phyloP scores from a whole-genome alignment of 768 basidiomycete genomes.

The Phlebiopsis gigantea region DNA sequence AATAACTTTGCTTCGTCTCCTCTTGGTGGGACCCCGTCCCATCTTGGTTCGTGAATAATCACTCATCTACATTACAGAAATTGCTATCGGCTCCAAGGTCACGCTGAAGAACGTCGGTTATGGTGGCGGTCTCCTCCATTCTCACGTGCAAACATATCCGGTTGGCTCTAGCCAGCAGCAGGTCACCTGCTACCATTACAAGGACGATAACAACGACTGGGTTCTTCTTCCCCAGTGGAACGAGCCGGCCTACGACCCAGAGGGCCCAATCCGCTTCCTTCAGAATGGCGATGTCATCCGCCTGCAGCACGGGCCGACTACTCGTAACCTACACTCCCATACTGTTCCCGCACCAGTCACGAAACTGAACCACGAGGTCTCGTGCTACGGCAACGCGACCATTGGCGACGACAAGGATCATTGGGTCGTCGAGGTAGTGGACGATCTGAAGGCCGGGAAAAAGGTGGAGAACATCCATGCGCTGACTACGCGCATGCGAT shows the following conservation, averaged over 20 bases:
- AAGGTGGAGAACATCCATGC: conserved; percentile 73
- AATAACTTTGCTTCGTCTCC: conserved; percentile 94
- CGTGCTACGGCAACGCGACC: conserved; percentile 88
- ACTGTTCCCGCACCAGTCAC: conserved; percentile 80
- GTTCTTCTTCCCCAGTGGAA: conserved; percentile 77
- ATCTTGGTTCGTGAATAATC: conserved; percentile 37
- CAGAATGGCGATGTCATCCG: conserved; percentile 74
- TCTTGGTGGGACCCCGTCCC: conserved; percentile 29
- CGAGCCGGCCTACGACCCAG: conserved; percentile 57
- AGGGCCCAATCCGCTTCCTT: conserved; percentile 66
- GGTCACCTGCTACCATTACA: conserved; percentile 99
- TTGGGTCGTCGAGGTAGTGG: conserved; percentile 92
- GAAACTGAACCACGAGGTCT: conserved; percentile 87
- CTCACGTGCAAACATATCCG: conserved; percentile 94
- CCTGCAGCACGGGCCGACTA: conserved; percentile 76
- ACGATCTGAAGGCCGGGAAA: conserved; percentile 70
- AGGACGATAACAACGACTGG: conserved; percentile 97
- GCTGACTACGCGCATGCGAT: conserved; percentile 83
- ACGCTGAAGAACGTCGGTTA: conserved; percentile 97
- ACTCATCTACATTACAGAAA: conserved; percentile 40
- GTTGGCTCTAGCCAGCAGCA: conserved; percentile 92
- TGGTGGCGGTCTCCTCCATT: conserved; percentile 95
- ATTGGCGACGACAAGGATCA: conserved; percentile 86
- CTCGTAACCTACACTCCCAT: conserved; percentile 92
- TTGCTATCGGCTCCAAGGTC: conserved; percentile 85